Evolutionary conservation across 352 stramenopile species (phyloP).

Genomic region (Globisporangium okanoganense): DNA sequence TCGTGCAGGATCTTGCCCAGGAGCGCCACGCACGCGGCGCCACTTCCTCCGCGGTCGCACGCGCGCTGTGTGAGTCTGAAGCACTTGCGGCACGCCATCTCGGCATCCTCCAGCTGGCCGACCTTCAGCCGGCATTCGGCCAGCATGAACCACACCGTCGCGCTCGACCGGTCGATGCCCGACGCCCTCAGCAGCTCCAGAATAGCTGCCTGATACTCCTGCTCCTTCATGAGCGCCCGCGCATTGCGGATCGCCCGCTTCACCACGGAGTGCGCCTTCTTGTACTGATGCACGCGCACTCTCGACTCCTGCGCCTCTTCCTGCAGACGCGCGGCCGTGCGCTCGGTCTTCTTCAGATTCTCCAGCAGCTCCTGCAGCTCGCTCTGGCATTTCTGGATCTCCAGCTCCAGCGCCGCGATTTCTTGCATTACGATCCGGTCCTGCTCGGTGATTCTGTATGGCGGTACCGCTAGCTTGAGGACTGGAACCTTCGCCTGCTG

Average conservation of each 20-base stretch:
- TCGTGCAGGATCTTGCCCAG: constrained; percentile 50
- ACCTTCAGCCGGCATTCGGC: constrained; percentile 51
- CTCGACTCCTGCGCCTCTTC: constrained; percentile 33
- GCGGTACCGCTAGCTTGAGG: constrained; percentile 8
- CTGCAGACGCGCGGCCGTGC: constrained; percentile 23
- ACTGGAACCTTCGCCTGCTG: background rate
- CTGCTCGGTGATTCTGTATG: constrained; percentile 31
- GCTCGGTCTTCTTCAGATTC: constrained; percentile 29
- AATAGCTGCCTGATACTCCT: constrained; percentile 60
- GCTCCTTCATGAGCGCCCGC: constrained; percentile 35
- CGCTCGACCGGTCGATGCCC: constrained; percentile 45
- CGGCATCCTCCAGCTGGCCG: constrained; percentile 37
- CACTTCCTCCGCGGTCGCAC: constrained; percentile 1
- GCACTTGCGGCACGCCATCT: constrained; percentile 53
- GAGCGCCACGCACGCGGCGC: constrained; percentile 35
- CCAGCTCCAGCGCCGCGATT: constrained; percentile 39
- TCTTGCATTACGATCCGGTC: constrained; percentile 36
- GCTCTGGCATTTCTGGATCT: constrained; percentile 41
- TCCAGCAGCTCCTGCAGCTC: constrained; percentile 45
- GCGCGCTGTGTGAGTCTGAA: constrained; percentile 32
- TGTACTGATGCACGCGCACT: constrained; percentile 37
- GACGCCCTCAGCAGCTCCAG: constrained; percentile 46
- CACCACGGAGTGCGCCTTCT: constrained; percentile 41
- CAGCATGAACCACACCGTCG: constrained; percentile 49
- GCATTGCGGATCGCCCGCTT: constrained; percentile 35